Conservation (phyloP, 2,329 filamentous ascomycete genomes). For the Diaporthe destruens region DNA sequence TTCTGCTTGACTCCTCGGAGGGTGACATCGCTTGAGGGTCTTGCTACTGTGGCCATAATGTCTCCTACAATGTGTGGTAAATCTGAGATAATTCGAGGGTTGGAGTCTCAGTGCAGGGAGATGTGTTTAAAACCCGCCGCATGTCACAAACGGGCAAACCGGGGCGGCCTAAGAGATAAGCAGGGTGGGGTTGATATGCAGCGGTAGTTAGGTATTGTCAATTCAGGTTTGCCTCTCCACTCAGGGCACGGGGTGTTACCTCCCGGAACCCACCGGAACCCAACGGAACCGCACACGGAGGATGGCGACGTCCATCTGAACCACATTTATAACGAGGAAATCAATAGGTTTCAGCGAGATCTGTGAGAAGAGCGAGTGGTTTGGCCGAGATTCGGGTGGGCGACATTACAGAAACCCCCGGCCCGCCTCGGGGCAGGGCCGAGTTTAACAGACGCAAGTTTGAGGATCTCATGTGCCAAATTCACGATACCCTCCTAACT, state of each 20-base stretch:
- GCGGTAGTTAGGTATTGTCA: too few relatives aligned
- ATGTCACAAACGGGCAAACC: neutral
- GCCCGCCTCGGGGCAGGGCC: neutral
- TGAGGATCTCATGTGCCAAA: neutral
- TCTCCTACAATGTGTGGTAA: neutral
- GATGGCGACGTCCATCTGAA: too few relatives aligned
- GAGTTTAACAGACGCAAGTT: neutral
- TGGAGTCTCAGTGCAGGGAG: neutral
- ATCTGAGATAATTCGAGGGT: too few relatives aligned
- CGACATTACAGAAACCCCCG: too few relatives aligned
- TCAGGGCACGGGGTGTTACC: too few relatives aligned
- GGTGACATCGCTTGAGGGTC: neutral
- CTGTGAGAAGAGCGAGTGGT: too few relatives aligned
- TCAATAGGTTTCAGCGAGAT: too few relatives aligned
- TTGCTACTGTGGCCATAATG: constrained; percentile 7
- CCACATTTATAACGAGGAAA: too few relatives aligned
- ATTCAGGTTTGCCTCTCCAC: too few relatives aligned
- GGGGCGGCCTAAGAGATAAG: constrained; percentile 10
- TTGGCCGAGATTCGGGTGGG: too few relatives aligned
- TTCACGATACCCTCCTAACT: neutral
- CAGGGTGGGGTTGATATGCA: neutral
- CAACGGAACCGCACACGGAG: too few relatives aligned
- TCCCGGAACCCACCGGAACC: too few relatives aligned
- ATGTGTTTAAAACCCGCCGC: neutral
- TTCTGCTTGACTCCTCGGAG: constrained; percentile 16